Evolutionary conservation across 495 filamentous ascomycete species (phyloP).

Genomic region (Parathielavia appendiculata): DNA sequence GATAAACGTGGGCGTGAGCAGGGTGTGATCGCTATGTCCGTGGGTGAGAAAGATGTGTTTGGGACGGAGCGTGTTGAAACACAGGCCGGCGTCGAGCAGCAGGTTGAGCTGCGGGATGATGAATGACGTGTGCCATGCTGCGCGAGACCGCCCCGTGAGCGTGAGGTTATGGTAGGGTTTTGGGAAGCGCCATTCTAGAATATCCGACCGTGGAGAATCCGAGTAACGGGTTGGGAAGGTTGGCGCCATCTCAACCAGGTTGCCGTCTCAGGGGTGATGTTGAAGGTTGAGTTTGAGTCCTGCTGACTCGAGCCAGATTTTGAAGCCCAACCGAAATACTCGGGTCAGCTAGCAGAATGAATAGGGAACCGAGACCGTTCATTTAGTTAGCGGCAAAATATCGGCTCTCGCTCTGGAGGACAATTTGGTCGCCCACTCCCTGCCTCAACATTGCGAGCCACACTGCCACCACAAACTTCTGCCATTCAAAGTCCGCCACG

Average conservation of each 20-base stretch:
- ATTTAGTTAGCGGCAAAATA: too few relatives aligned
- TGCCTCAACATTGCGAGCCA: too few relatives aligned
- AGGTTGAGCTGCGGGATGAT: constrained; percentile 38
- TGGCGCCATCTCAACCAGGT: constrained; percentile 3
- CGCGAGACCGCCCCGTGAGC: constrained; percentile 36
- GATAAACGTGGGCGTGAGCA: constrained; percentile 31
- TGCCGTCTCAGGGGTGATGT: neutral
- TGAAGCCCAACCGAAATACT: too few relatives aligned
- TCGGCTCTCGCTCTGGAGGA: neutral
- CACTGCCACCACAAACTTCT: neutral
- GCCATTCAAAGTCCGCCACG: too few relatives aligned
- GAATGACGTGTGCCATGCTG: constrained; percentile 43
- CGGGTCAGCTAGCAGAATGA: too few relatives aligned
- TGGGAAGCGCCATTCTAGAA: constrained; percentile 37
- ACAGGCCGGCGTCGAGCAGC: constrained; percentile 36
- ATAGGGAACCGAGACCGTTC: too few relatives aligned
- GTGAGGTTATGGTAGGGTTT: constrained; percentile 32
- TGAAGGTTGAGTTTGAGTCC: neutral
- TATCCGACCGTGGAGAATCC: constrained; percentile 33
- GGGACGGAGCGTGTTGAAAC: constrained; percentile 34
- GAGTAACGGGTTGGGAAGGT: constrained; percentile 35
- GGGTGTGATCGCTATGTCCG: constrained; percentile 39
- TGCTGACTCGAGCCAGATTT: too few relatives aligned
- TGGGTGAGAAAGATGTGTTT: constrained; percentile 43
- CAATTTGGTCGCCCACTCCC: too few relatives aligned